Percentiles rank a stretch among this genome's conserved stretches.
Conservation (phyloP, 179 eudicot species). For the Vitellaria paradoxa region DNA sequence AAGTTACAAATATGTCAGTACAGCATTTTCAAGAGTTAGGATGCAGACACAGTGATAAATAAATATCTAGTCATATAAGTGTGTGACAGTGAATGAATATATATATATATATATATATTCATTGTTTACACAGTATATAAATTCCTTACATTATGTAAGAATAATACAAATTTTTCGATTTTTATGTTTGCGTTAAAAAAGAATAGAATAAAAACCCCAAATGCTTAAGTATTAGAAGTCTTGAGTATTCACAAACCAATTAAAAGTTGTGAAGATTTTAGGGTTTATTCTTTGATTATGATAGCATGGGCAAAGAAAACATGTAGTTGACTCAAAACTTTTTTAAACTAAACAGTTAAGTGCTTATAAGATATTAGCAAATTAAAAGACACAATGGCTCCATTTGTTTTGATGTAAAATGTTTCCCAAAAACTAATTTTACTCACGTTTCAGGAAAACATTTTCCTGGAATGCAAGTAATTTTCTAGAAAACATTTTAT, state of each 20-base stretch:
- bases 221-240: background rate
- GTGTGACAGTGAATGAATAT: too few relatives aligned
- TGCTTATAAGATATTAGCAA: background rate
- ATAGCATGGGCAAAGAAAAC: background rate
- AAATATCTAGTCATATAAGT: too few relatives aligned
- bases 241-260: background rate
- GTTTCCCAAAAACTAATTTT: too few relatives aligned
- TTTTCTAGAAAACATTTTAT: too few relatives aligned
- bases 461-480: too few relatives aligned
- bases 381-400: background rate
- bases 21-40: background rate
- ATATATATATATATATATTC: too few relatives aligned
- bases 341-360: conserved; percentile 1
- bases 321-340: background rate
- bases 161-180: background rate
- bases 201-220: background rate
- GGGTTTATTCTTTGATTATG: background rate
- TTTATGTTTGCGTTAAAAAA: background rate
- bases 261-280: background rate
- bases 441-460: too few relatives aligned
- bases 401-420: too few relatives aligned
- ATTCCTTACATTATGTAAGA: background rate
- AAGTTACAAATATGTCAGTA: background rate
- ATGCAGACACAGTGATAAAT: background rate
- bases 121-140: too few relatives aligned